A percentile compares a stretch with the other conserved stretches of the same genome.
Evolutionary conservation across 208 protist genomes (phyloP).

Genomic region (Trypanosomatidae sp.): DNA sequence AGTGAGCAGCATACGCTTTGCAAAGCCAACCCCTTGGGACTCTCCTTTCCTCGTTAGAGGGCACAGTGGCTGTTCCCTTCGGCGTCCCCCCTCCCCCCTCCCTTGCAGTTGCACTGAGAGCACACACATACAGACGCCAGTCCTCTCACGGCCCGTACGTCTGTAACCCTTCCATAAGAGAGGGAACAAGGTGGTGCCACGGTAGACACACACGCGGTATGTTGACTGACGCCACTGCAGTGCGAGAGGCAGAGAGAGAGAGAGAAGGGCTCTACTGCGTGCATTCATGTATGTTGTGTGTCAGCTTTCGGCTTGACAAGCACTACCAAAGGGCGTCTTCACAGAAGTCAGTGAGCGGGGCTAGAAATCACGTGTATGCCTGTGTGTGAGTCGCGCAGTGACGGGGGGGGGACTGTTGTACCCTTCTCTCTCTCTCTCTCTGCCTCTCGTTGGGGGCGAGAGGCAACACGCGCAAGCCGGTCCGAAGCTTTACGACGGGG

Average conservation of each 20-base stretch:
- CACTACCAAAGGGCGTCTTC: background rate
- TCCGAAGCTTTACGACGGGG: too few relatives aligned
- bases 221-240: background rate
- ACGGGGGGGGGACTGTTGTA: background rate
- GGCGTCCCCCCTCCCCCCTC: background rate
- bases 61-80: background rate
- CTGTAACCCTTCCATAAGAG: too few relatives aligned
- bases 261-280: background rate
- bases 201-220: background rate
- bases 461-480: background rate
- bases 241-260: background rate
- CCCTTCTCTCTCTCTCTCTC: background rate
- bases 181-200: too few relatives aligned
- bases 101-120: background rate
- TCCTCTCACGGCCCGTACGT: too few relatives aligned
- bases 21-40: background rate
- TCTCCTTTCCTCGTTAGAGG: background rate
- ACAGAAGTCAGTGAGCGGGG: background rate
- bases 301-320: background rate
- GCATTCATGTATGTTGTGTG: background rate
- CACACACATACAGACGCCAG: background rate
- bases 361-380: background rate
- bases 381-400: background rate
- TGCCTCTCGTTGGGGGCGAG: background rate
- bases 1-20: background rate